A percentile compares a stretch with the other conserved stretches of the same genome.
Conservation (phyloP, 1,139 yeast genomes). For the Yamadazyma oceani region DNA sequence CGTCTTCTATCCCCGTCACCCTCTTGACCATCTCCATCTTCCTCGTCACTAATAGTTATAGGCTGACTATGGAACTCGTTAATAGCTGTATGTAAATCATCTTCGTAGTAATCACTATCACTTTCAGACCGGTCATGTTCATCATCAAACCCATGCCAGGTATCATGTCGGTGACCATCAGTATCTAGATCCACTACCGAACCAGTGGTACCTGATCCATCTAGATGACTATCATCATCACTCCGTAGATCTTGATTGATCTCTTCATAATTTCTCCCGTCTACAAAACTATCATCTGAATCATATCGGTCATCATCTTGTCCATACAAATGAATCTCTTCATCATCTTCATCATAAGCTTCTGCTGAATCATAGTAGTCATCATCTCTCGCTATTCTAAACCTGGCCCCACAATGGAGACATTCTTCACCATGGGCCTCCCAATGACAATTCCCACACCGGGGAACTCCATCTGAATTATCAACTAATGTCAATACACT, state of each 20-base stretch:
- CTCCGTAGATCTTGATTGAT: slow-evolving; percentile 13
- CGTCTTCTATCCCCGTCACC: slow-evolving; percentile 1
- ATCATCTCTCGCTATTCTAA: slow-evolving; percentile 22
- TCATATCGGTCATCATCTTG: slow-evolving; percentile 26
- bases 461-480: slow-evolving; percentile 71
- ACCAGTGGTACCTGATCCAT: neutral
- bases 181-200: slow-evolving; percentile 6
- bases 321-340: slow-evolving; percentile 19
- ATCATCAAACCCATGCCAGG: slow-evolving; percentile 15
- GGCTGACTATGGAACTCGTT: slow-evolving; percentile 14
- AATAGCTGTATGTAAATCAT: slow-evolving; percentile 19
- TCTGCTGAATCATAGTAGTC: slow-evolving; percentile 21
- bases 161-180: slow-evolving; percentile 10
- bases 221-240: slow-evolving; percentile 2
- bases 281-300: slow-evolving; percentile 31
- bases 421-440: slow-evolving; percentile 63
- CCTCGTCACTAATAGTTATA: slow-evolving; percentile 4
- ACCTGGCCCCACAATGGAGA: slow-evolving; percentile 51
- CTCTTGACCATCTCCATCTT: slow-evolving; percentile 8
- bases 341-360: slow-evolving; percentile 26
- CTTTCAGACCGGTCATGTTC: neutral
- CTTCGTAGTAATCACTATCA: slow-evolving; percentile 11
- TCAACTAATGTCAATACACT: slow-evolving; percentile 54
- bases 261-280: slow-evolving; percentile 18
- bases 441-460: slow-evolving; percentile 85